Conservation (phyloP, 1,284 basidiomycete genomes). For the Fomitopsis schrenkii region DNA sequence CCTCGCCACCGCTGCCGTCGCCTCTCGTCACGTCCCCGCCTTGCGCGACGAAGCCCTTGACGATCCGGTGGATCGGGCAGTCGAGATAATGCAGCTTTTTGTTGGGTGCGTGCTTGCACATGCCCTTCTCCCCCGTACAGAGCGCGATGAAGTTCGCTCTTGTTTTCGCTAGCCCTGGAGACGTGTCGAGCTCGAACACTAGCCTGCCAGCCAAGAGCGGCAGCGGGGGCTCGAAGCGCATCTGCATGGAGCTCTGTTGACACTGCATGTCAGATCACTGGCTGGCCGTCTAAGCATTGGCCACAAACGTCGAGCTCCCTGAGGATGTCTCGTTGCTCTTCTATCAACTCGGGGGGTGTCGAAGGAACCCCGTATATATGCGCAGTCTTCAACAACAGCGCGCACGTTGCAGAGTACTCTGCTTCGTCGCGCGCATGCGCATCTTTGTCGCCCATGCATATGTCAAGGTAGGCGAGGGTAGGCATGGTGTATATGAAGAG, state of each 20-base stretch:
- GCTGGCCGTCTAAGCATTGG: not conserved
- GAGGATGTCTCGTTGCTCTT: conserved; percentile 40
- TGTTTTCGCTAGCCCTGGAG: conserved; percentile 40
- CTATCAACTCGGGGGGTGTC: conserved; percentile 32
- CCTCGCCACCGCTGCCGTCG: conserved; percentile 49
- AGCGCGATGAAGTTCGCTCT: conserved; percentile 43
- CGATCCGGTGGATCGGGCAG: conserved; percentile 41
- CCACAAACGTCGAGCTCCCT: conserved; percentile 33
- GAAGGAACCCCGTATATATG: conserved; percentile 36
- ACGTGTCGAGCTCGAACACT: conserved; percentile 34
- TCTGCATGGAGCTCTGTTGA: conserved; percentile 25
- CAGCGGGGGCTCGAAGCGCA: conserved; percentile 32
- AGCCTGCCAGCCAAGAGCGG: conserved; percentile 35
- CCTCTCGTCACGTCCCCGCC: conserved; percentile 47
- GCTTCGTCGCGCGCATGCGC: conserved; percentile 26
- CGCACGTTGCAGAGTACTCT: conserved; percentile 28
- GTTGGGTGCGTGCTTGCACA: conserved; percentile 44
- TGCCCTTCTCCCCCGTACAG: conserved; percentile 42
- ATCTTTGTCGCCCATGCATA: conserved; percentile 35
- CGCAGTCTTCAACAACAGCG: conserved; percentile 34
- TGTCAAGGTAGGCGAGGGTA: conserved; percentile 31
- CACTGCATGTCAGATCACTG: not conserved
- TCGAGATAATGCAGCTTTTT: conserved; percentile 40
- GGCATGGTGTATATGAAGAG: not conserved
- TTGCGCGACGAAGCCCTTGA: conserved; percentile 45